Evolutionary conservation across 306 rosid species (phyloP), one percentile per base, ranked within the genome.

Genomic region (Rubus idaeus): DNA sequence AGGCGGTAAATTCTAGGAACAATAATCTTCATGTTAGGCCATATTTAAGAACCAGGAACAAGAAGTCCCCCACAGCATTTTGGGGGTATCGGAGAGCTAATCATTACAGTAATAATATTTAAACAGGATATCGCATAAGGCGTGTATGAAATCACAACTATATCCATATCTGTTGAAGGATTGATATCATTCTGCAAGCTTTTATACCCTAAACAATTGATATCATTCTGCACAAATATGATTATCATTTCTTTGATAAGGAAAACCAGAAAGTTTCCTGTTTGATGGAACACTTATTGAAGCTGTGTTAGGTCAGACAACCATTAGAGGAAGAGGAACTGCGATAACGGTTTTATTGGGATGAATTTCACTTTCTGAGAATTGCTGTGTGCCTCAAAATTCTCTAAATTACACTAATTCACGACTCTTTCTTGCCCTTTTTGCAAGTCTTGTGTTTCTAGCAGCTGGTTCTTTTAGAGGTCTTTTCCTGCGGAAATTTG

Each of bases 1-100:
- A 21, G 88, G 79, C 10, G 92, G 96, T 79, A 95, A 78, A 84
- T 80, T 84, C 99, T 95, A 51, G 44, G 6, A 47, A 46, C 57
- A 18, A 42, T 2, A 76, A 71, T 10, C 4, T 6, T 41, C 44
- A 30, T 44, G 58, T 60, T 42, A 81, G 85, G 57, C 70, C 13
- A 56, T 6, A 74, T 17, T 60, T 45, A 41, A 49, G 44, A 50
- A 70, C 60, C 7, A 17, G 21, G 23, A 53, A 53, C 17, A 66
- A 41, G 51, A 66, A 18, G 13, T 63, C 50, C 21, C 50, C 14
- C 9, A 41, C 8, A 39, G 50, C 47, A 39, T 39, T 65, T 30
- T 65, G 23, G 23, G 47, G 47, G 47, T 14, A 9, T 0, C 16
- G 6, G 41, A 12, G 69, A 17, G 47, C 47, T 64, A 66, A 66